Percentiles rank a stretch among this genome's conserved stretches.
Conservation (phyloP, 331 rosid genomes). For the Cydonia oblonga region DNA sequence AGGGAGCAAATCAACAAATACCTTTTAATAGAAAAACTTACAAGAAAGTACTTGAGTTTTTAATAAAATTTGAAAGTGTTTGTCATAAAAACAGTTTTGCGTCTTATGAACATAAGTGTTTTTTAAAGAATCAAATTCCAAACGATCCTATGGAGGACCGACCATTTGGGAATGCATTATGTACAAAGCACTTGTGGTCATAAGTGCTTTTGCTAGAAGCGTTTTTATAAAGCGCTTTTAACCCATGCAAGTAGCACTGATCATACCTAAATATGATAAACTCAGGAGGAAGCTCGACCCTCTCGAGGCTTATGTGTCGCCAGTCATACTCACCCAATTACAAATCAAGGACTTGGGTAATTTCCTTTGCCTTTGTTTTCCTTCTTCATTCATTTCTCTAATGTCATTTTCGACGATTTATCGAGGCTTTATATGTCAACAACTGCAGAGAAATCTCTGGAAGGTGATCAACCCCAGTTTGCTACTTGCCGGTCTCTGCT, state of each 20-base stretch:
- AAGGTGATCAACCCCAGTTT: conserved; percentile 53
- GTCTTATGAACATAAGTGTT: not conserved
- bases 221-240: too few relatives aligned
- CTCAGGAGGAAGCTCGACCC: conserved; percentile 78
- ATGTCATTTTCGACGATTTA: not conserved
- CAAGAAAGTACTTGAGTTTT: not conserved
- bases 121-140: not conserved
- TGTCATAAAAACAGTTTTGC: not conserved
- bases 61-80: not conserved
- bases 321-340: conserved; percentile 66
- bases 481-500: conserved; percentile 60
- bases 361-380: conserved; percentile 2
- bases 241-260: not conserved
- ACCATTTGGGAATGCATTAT: not conserved
- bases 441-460: conserved; percentile 49
- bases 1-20: too few relatives aligned
- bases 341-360: conserved; percentile 86
- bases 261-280: conserved; percentile 8
- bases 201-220: not conserved
- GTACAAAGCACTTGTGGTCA: not conserved
- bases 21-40: too few relatives aligned
- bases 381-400: not conserved
- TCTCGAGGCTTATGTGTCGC: conserved; percentile 72
- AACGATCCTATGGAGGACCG: too few relatives aligned
- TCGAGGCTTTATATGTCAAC: not conserved